Evolutionary conservation across 2,329 filamentous ascomycete genomes (phyloP), one percentile per base, ranked within the genome.

Genomic region (Colletotrichum siamense): DNA sequence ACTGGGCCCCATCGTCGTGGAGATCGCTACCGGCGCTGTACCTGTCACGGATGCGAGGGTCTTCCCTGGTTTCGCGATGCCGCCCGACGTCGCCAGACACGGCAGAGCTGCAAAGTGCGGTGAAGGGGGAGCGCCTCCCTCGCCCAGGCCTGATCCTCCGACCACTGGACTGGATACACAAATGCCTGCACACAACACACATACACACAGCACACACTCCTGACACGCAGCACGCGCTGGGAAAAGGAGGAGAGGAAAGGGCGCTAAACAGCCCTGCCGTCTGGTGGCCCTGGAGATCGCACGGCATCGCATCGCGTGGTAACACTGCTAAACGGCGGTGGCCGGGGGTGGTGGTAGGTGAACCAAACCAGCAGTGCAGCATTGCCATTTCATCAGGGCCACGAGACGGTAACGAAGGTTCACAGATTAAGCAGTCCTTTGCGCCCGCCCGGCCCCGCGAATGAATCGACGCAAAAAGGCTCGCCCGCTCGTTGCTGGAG

Each of bases 231-330:
- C 49, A 26, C 18, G 16, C 44, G 44, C 15, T 34, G 30, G 34
- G 22, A 28, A 30, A 28, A 69, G 55, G 18, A 10, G 39, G 36
- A 55, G 61, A 71, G 59, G 39, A 34, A 71, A 52, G 22, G 52
- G 61, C 67, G 72, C 72, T 71, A 71, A 66, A 16, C 52, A 75
- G 72, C 72, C 72, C 67, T 75, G 72, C 28, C 34, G 68, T 52
- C 44, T 52, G 22, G 44, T 44, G 52, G 67, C 52, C 69, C 61
- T 71, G 32, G 68, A 28, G 67, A 75, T 75, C 59, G 22, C 61
- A 61, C 57, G 55, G 55, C 67, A 62, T 66, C 39, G 69, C 44
- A 66, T 71, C 67, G 67, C 68, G 67, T 74, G 71, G 39, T 59
- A 15, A n/a, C 67, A 39, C 57, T 64, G 22, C 34, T 28, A 15